Evolutionary conservation across 2,329 filamentous ascomycete genomes (phyloP).

Genomic region (Lithohypha guttulata): DNA sequence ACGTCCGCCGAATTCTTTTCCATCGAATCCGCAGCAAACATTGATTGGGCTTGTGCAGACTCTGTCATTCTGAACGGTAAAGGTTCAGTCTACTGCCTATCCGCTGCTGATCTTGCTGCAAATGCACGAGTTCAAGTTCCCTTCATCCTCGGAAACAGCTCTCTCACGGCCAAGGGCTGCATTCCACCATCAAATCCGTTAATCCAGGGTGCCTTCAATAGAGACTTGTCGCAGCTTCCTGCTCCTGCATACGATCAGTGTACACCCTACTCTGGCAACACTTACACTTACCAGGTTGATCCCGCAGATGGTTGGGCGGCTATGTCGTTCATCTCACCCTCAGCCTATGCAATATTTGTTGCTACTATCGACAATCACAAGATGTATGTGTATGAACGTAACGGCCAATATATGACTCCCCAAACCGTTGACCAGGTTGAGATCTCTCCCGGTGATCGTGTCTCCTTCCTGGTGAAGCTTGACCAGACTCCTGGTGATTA

Average conservation of each 20-base stretch:
- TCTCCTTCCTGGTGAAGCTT: slow-evolving; percentile 34
- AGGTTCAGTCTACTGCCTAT: slow-evolving; percentile 44
- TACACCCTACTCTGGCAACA: slow-evolving; percentile 14
- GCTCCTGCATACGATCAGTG: slow-evolving; percentile 33
- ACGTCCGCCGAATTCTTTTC: slow-evolving; percentile 38
- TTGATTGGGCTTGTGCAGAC: slow-evolving; percentile 46
- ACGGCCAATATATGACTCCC: slow-evolving; percentile 35
- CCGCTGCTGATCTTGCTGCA: slow-evolving; percentile 34
- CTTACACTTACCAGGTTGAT: slow-evolving; percentile 26
- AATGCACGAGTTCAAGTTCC: slow-evolving; percentile 27
- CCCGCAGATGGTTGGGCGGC: slow-evolving; percentile 27
- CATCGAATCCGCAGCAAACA: slow-evolving; percentile 24
- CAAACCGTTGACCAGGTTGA: slow-evolving; percentile 27
- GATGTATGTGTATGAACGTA: slow-evolving; percentile 35
- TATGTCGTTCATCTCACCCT: slow-evolving; percentile 30
- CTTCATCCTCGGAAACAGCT: slow-evolving; percentile 22
- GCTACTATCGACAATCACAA: slow-evolving; percentile 36
- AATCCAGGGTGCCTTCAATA: slow-evolving; percentile 27
- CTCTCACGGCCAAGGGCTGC: slow-evolving; percentile 26
- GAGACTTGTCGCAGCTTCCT: slow-evolving; percentile 33
- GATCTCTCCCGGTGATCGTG: slow-evolving; percentile 31
- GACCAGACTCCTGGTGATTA: slow-evolving; percentile 30
- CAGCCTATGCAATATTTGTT: slow-evolving; percentile 24
- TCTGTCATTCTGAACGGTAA: slow-evolving; percentile 53
- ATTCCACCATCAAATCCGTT: slow-evolving; percentile 22